These are phyloP conservation scores for Colletotrichum truncatum DNA, from an alignment of 2,329 filamentous ascomycete species.

Conservation along the genomic window DNA sequence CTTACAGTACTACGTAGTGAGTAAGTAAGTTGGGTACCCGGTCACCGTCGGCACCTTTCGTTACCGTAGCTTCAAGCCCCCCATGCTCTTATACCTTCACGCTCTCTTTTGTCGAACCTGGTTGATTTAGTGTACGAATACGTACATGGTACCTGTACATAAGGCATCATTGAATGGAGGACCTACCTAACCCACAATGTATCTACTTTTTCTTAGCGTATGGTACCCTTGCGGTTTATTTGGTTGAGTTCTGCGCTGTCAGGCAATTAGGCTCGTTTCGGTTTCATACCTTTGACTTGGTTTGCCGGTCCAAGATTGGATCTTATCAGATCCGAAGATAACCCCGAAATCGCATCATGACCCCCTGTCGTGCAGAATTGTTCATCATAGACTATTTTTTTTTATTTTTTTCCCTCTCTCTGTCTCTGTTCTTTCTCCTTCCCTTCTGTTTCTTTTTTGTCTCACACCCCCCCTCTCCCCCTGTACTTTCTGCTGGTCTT, in stretches of 20 bases:
- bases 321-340: slow-evolving; percentile 66
- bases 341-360: slow-evolving; percentile 38
- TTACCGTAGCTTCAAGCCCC: background rate
- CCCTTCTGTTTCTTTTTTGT: background rate
- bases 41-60: too few species aligned
- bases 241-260: too few species aligned
- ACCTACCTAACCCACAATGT: too few species aligned
- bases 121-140: background rate
- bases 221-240: too few species aligned
- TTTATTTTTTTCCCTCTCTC: background rate
- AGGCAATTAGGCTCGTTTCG: too few species aligned
- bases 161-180: background rate
- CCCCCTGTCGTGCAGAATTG: slow-evolving; percentile 13
- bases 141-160: background rate
- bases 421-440: background rate
- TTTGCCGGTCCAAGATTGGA: slow-evolving; percentile 37
- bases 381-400: slow-evolving; percentile 5
- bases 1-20: too few species aligned
- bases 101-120: too few species aligned
- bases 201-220: too few species aligned
- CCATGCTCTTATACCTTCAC: background rate
- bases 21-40: too few species aligned
- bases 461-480: background rate
- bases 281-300: too few species aligned
- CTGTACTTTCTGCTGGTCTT: background rate